These are phyloP conservation scores for Paramarasmius palmivorus DNA, from an alignment of 1,284 basidiomycete genomes.

Conservation along the genomic window DNA sequence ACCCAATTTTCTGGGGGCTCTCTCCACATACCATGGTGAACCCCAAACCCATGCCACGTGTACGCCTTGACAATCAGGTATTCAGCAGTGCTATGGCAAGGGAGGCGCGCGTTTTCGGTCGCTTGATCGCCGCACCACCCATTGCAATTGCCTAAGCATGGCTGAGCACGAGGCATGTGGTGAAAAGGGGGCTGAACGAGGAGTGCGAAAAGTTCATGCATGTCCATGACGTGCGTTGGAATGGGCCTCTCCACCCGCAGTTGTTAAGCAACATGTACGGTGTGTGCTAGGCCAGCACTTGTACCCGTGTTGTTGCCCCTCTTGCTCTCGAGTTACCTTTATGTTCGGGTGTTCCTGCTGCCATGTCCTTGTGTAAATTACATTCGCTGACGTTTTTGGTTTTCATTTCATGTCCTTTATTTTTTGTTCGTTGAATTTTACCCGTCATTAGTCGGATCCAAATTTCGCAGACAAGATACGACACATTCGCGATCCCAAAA, in stretches of 20 bases:
- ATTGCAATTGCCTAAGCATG: slow-evolving; percentile 64
- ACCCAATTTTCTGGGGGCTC: slow-evolving; percentile 94
- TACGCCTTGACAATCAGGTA: slow-evolving; percentile 74
- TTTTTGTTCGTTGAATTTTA: slow-evolving; percentile 22
- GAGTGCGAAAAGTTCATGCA: slow-evolving; percentile 71
- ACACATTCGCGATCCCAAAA: slow-evolving; percentile 85
- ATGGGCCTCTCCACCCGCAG: slow-evolving; percentile 40
- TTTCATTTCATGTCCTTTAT: slow-evolving; percentile 44
- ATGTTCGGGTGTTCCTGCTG: slow-evolving; percentile 26
- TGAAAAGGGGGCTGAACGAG: slow-evolving; percentile 95
- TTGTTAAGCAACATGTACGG: slow-evolving; percentile 67
- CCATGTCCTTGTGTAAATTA: slow-evolving; percentile 39
- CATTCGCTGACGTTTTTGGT: slow-evolving; percentile 61
- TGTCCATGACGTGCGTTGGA: slow-evolving; percentile 40
- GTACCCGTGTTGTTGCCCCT: slow-evolving; percentile 58
- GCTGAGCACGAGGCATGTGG: slow-evolving; percentile 83
- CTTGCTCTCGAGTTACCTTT: slow-evolving; percentile 29
- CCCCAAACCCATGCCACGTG: slow-evolving; percentile 84
- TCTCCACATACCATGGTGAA: slow-evolving; percentile 83
- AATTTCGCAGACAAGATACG: slow-evolving; percentile 82
- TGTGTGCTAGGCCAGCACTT: slow-evolving; percentile 58
- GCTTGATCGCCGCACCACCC: slow-evolving; percentile 83
- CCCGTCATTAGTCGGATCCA: slow-evolving; percentile 70
- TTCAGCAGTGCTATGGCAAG: slow-evolving; percentile 70
- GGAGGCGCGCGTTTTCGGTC: slow-evolving; percentile 81